These are phyloP conservation scores for Acacia concinna DNA, from an alignment of 331 rosid genomes.

Conservation along the genomic window DNA sequence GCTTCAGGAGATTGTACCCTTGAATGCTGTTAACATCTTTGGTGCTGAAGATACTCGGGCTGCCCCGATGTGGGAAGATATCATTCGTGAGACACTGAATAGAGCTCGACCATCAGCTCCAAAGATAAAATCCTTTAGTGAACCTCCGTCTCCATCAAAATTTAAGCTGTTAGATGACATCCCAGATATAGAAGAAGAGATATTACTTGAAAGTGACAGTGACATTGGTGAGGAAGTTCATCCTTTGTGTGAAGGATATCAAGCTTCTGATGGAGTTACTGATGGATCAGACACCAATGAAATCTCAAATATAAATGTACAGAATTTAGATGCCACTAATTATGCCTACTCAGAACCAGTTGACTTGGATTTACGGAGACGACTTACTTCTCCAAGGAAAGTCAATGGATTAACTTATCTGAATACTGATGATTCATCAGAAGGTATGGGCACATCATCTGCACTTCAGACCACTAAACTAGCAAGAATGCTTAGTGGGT, in stretches of 20 bases:
- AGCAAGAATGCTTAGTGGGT: slow-evolving; percentile 75
- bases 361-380: slow-evolving; percentile 43
- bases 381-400: slow-evolving; percentile 59
- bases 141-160: slow-evolving; percentile 96
- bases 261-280: slow-evolving; percentile 35
- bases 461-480: slow-evolving; percentile 52
- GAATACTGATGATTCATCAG: slow-evolving; percentile 35
- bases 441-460: slow-evolving; percentile 42
- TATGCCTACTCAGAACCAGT: slow-evolving; percentile 33
- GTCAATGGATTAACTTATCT: slow-evolving; percentile 53
- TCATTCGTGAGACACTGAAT: slow-evolving; percentile 79
- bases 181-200: slow-evolving; percentile 83
- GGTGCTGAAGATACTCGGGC: slow-evolving; percentile 94
- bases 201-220: slow-evolving; percentile 73
- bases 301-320: slow-evolving; percentile 25
- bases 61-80: slow-evolving; percentile 77
- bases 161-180: slow-evolving; percentile 69
- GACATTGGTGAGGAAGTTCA: slow-evolving; percentile 87
- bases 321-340: slow-evolving; percentile 41
- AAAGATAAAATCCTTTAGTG: slow-evolving; percentile 81
- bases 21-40: slow-evolving; percentile 87
- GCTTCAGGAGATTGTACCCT: slow-evolving; percentile 97
- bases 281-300: slow-evolving; percentile 29
- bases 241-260: slow-evolving; percentile 66
- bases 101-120: slow-evolving; percentile 49